phyloP scores from a whole-genome alignment of 352 stramenopile species.

The Phytophthora macrochlamydospora region DNA sequence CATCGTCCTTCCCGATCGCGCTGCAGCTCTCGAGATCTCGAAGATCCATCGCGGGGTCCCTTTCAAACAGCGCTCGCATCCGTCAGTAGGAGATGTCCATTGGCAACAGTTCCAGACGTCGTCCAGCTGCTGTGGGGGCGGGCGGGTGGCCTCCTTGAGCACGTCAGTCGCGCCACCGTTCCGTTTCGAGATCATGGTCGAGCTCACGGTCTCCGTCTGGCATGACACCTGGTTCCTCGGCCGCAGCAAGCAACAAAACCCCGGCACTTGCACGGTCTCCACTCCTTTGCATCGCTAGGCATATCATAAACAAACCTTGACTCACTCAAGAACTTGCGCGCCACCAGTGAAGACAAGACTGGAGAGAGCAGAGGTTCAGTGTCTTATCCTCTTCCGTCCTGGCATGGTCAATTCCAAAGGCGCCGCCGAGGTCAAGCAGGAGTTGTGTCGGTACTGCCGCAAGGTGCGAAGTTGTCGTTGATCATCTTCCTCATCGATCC shows the following conservation, averaged over 20 bases:
- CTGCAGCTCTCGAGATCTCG: not conserved
- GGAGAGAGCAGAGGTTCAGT: not conserved
- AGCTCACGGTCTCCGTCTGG: constrained; percentile 21
- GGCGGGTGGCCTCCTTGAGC: not conserved
- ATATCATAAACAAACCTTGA: constrained; percentile 11
- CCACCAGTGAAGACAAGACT: not conserved
- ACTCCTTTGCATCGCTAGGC: constrained; percentile 20
- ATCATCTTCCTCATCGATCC: not conserved
- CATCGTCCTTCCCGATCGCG: not conserved
- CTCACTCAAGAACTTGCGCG: constrained; percentile 1
- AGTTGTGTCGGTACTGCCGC: constrained; percentile 37
- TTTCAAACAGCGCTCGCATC: not conserved
- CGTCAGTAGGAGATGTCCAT: constrained; percentile 1
- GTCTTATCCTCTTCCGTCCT: not conserved
- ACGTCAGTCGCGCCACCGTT: constrained; percentile 15
- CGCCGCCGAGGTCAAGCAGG: constrained; percentile 12
- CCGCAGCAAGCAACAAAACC: constrained; percentile 7
- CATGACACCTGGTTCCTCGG: constrained; percentile 25
- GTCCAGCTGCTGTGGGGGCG: constrained; percentile 28
- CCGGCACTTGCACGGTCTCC: not conserved
- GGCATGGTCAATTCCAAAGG: constrained; percentile 35
- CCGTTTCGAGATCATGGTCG: constrained; percentile 9
- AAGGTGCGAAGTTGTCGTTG: constrained; percentile 14
- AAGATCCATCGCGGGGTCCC: not conserved
- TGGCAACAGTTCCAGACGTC: not conserved